Evolutionary conservation across 2,329 filamentous ascomycete genomes (phyloP), one percentile per base, ranked within the genome.

Genomic region (Penicillium sp.): DNA sequence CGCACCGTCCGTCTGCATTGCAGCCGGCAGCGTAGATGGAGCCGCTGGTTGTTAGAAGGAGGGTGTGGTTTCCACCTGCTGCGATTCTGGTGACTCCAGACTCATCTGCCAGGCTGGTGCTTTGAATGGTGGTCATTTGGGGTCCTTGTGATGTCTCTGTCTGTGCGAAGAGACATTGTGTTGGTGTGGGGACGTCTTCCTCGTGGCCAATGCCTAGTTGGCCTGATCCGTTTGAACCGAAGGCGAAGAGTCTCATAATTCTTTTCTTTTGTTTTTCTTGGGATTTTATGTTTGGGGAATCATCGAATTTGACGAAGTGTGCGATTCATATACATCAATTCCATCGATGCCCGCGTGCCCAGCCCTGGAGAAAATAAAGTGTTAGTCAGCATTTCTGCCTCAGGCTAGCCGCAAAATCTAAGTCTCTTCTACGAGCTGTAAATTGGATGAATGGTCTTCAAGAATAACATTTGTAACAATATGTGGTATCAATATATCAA

Each of bases 61-160:
- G 70, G 0, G 88, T 94, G 67, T 96, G 91, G 62, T 96, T 96
- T 1, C 90, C 90, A 4, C 91, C 91, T 7, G 87, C 76, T 39
- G 64, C 70, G 24, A 84, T 73, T 13, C 63, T 59, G 13, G 47
- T 39, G n/a, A 68, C 55, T 6, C 55, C 44, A 12, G 55, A 17
- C 45, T 44, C 21, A 43, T 33, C 29, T 17, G 15, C 1, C 9
- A 13, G n/a, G 15, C 12, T n/a, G 21, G 9, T 26, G 7, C 19
- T 24, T 48, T 29, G 24, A 21, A 31, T 17, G 12, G 29, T 40
- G 15, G 19, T 17, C 35, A 10, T 22, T 21, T 42, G 40, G 26
- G 28, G 42, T 38, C 75, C 28, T 34, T 51, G n/a, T 19, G 40
- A 22, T 33, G 33, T 22, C 21, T 40, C 15, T 21, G 46, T 19